Conservation (phyloP, 306 rosid genomes). For the Cyamopsis tetragonoloba region DNA sequence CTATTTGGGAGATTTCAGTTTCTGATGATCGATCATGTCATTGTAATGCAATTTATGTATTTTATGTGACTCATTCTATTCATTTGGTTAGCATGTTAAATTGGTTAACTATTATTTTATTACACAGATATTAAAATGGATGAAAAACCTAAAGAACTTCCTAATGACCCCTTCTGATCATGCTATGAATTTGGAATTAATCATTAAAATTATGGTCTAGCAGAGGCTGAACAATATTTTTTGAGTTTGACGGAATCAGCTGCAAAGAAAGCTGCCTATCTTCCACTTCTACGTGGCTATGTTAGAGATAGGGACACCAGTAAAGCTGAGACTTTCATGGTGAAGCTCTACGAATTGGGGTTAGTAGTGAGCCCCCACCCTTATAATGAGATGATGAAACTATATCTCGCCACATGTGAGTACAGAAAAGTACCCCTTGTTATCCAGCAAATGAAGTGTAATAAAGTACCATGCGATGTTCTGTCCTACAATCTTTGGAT, state of each 20-base stretch:
- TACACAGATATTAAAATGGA: constrained; percentile 55
- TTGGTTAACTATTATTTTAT: neutral
- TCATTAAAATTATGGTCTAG: constrained; percentile 45
- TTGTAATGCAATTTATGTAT: neutral
- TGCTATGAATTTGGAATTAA: constrained; percentile 55
- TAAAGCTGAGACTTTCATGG: constrained; percentile 73
- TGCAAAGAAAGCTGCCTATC: constrained; percentile 55
- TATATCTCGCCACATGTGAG: constrained; percentile 61
- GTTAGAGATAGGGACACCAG: constrained; percentile 41
- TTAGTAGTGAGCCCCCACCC: constrained; percentile 56
- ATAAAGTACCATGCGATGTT: constrained; percentile 54
- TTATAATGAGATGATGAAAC: constrained; percentile 87
- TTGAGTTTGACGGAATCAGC: constrained; percentile 38
- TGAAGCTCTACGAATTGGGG: constrained; percentile 60
- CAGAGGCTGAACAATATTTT: constrained; percentile 67
- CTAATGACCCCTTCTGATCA: constrained; percentile 43
- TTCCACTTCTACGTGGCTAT: constrained; percentile 57
- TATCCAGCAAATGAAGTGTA: constrained; percentile 59
- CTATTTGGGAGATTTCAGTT: neutral
- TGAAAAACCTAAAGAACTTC: constrained; percentile 46
- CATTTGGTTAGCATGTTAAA: neutral
- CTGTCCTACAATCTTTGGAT: constrained; percentile 88
- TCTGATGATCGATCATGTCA: neutral
- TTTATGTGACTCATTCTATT: neutral
- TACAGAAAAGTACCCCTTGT: constrained; percentile 63